Evolutionary conservation across 2,329 filamentous ascomycete species (phyloP).

Genomic region (Periconia sp.): DNA sequence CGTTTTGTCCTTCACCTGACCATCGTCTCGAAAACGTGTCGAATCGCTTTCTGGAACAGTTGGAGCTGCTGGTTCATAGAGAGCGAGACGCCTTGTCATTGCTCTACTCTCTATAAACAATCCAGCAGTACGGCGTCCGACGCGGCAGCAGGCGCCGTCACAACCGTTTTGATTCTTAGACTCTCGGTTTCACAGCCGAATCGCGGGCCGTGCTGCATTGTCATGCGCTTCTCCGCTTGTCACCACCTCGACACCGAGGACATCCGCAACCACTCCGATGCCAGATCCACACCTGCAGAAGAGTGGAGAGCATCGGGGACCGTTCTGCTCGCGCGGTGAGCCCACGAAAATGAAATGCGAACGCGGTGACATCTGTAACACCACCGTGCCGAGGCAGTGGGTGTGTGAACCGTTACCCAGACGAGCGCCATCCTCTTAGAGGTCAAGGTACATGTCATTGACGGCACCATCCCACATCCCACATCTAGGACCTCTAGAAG

Average conservation of each 20-base stretch:
- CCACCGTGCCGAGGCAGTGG: conserved; percentile 16
- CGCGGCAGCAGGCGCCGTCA: background rate
- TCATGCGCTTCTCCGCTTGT: conserved; percentile 10
- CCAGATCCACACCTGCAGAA: conserved; percentile 4
- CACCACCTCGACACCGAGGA: conserved; percentile 11
- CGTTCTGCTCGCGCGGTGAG: conserved; percentile 16
- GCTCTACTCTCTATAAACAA: background rate
- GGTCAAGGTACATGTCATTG: conserved; percentile 6
- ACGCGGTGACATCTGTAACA: conserved; percentile 34
- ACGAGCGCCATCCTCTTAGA: conserved; percentile 4
- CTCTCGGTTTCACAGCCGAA: conserved; percentile 16
- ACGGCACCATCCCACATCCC: conserved; percentile 1
- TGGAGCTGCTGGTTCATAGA: conserved; percentile 4
- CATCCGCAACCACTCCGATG: conserved; percentile 8
- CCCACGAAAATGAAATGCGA: conserved; percentile 34
- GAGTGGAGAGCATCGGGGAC: conserved; percentile 14
- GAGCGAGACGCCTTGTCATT: background rate
- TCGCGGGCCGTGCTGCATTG: conserved; percentile 12
- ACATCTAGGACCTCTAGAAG: conserved; percentile 9
- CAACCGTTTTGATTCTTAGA: conserved; percentile 1
- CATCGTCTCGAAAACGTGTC: conserved; percentile 14
- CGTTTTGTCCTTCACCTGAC: conserved; percentile 18
- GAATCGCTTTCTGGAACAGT: too few relatives aligned
- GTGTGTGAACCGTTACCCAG: conserved; percentile 21
- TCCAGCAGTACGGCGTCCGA: too few relatives aligned